phyloP scores from a whole-genome alignment of 495 filamentous ascomycete species.

The Sporormia fimetaria region DNA sequence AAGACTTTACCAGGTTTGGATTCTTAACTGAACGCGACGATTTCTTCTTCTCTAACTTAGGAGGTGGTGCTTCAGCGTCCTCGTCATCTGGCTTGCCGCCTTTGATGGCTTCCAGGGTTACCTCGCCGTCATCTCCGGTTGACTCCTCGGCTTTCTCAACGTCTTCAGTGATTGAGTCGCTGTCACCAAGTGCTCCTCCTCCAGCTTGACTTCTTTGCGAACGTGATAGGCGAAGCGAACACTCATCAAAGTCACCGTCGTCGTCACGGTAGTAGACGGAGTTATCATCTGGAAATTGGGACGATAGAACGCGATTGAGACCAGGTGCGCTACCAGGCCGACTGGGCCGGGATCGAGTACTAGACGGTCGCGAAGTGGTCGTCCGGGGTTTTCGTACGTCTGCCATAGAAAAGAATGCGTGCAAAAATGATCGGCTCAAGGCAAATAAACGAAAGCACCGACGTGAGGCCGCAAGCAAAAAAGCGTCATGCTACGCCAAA shows the following conservation, averaged over 20 bases:
- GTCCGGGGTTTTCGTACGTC: no score
- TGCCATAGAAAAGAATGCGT: no score
- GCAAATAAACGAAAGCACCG: no score
- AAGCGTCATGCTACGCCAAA: no score
- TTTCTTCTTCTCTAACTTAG: conserved; percentile 26
- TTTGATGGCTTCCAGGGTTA: conserved; percentile 24
- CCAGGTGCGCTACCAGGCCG: conserved; percentile 10
- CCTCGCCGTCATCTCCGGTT: conserved; percentile 10
- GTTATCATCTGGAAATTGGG: conserved; percentile 24
- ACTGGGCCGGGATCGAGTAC: conserved; percentile 16
- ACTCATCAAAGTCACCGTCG: conserved; percentile 10
- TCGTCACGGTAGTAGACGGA: conserved; percentile 26
- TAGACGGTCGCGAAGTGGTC: no score
- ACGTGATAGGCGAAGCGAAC: conserved; percentile 9
- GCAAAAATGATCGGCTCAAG: no score
- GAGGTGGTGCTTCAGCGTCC: conserved; percentile 28
- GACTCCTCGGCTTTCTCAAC: conserved; percentile 16
- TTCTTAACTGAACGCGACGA: conserved; percentile 27
- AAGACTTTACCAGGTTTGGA: conserved; percentile 28
- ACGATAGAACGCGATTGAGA: conserved; percentile 19
- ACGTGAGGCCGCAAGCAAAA: no score
- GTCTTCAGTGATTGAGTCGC: conserved; percentile 10
- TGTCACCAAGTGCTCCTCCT: conserved; percentile 1
- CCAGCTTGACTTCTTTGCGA: conserved; percentile 5
- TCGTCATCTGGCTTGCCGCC: conserved; percentile 25